Conservation (phyloP, 192 early-diverging fungal species). For the Coemansia sp. region DNA sequence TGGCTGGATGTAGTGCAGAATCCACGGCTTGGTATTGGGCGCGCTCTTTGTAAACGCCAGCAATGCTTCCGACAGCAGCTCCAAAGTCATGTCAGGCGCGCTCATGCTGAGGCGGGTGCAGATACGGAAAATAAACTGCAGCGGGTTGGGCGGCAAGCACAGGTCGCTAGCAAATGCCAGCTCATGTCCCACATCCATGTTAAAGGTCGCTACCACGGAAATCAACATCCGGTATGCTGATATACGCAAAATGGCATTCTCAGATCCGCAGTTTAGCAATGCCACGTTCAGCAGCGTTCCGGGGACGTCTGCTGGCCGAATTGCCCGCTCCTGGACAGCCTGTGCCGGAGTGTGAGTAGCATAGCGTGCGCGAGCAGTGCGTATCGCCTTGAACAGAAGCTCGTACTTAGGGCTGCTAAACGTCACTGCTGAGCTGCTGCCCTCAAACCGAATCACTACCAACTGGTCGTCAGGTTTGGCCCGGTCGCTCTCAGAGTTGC, state of each 20-base stretch:
- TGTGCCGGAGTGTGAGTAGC: slow-evolving; percentile 46
- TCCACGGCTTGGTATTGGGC: slow-evolving; percentile 71
- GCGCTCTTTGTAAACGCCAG: slow-evolving; percentile 75
- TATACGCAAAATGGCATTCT: slow-evolving; percentile 74
- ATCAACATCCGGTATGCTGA: slow-evolving; percentile 91
- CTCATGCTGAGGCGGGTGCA: slow-evolving; percentile 75
- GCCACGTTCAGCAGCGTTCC: slow-evolving; percentile 92
- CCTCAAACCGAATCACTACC: slow-evolving; percentile 77
- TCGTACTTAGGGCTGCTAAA: slow-evolving; percentile 76
- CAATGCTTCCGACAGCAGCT: slow-evolving; percentile 84
- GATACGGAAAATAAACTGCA: slow-evolving; percentile 77
- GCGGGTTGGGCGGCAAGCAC: slow-evolving; percentile 87
- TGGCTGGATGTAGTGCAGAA: slow-evolving; percentile 85
- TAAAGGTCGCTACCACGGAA: slow-evolving; percentile 74
- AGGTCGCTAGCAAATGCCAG: slow-evolving; percentile 76
- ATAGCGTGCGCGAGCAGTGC: slow-evolving; percentile 68
- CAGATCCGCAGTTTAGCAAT: slow-evolving; percentile 80
- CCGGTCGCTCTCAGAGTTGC: slow-evolving; percentile 43
- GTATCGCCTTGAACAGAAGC: slow-evolving; percentile 64
- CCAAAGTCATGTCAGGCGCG: slow-evolving; percentile 78
- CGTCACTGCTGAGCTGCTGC: slow-evolving; percentile 59
- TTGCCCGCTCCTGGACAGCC: slow-evolving; percentile 69
- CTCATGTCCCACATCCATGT: slow-evolving; percentile 79
- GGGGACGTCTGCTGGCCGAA: slow-evolving; percentile 85
- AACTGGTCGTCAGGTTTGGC: slow-evolving; percentile 55